Conservation (phyloP, 306 rosid species). For the Cucurbita argyrosperma region DNA sequence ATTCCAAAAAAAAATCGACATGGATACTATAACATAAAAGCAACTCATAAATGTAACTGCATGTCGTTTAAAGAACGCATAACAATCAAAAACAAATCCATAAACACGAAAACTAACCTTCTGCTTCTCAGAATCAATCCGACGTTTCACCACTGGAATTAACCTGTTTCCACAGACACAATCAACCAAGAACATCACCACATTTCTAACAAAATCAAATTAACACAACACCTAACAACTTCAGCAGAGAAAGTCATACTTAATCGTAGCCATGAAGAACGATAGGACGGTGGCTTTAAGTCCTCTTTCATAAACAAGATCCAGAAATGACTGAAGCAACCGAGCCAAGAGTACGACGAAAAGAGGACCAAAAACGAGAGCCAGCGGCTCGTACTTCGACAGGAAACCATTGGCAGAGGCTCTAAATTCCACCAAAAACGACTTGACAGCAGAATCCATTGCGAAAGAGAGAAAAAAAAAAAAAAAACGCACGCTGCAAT, state of each 20-base stretch:
- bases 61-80: background rate
- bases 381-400: conserved; percentile 34
- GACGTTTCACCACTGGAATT: conserved; percentile 34
- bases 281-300: conserved; percentile 22
- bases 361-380: conserved; percentile 28
- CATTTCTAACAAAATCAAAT: background rate
- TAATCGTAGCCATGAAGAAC: conserved; percentile 24
- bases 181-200: background rate
- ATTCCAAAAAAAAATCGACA: background rate
- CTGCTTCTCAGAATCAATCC: conserved; percentile 38
- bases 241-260: background rate
- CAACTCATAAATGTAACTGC: background rate
- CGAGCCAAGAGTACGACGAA: conserved; percentile 19
- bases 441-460: conserved; percentile 9
- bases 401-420: conserved; percentile 19
- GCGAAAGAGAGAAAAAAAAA: background rate
- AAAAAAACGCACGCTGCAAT: background rate
- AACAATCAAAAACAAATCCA: background rate
- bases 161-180: conserved; percentile 13
- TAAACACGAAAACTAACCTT: conserved; percentile 16
- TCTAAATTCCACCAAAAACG: conserved; percentile 5
- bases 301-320: conserved; percentile 20
- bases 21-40: background rate
- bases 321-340: conserved; percentile 17
- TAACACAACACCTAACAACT: background rate